Evolutionary conservation across 2,329 filamentous ascomycete species (phyloP).

Genomic region (Verticillium isaacii): DNA sequence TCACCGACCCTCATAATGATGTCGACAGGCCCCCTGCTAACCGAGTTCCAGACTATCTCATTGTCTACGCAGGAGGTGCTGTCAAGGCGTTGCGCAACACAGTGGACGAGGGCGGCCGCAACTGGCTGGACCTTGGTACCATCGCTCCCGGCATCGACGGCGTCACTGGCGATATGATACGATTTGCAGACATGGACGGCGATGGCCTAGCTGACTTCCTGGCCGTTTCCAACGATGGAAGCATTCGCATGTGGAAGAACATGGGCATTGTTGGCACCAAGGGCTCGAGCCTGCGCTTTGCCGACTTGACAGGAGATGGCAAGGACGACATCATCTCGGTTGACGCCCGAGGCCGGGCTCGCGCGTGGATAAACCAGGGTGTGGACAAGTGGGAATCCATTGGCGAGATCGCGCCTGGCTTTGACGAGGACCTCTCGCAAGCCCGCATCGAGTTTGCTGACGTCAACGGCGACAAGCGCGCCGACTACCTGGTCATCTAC

Average conservation of each 20-base stretch:
- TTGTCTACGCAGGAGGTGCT: slow-evolving; percentile 4
- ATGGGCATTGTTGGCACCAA: slow-evolving; percentile 5
- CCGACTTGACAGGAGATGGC: slow-evolving; percentile 12
- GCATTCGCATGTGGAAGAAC: slow-evolving; percentile 12
- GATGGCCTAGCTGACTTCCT: slow-evolving; percentile 14
- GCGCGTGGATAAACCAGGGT: slow-evolving; percentile 8
- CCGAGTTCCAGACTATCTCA: slow-evolving; percentile 2
- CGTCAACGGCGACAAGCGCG: slow-evolving; percentile 4
- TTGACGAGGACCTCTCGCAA: slow-evolving; percentile 3
- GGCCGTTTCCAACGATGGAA: slow-evolving; percentile 3
- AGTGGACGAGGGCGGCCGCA: not conserved
- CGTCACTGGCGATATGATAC: slow-evolving; percentile 4
- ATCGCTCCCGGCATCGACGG: slow-evolving; percentile 4
- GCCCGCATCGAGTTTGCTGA: slow-evolving; percentile 3
- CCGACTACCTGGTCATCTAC: slow-evolving; percentile 13
- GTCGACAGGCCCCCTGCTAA: not conserved
- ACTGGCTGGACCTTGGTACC: slow-evolving; percentile 6
- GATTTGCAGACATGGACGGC: slow-evolving; percentile 10
- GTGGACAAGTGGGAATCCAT: not conserved
- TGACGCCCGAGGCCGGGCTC: not conserved
- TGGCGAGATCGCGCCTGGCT: slow-evolving; percentile 1
- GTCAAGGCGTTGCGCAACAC: slow-evolving; percentile 3
- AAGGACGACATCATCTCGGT: slow-evolving; percentile 12
- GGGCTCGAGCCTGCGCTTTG: slow-evolving; percentile 4
- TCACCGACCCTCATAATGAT: too few species aligned